These are phyloP conservation scores for Tylopilus intermedius DNA, from an alignment of 768 basidiomycete genomes.

Conservation along the genomic window DNA sequence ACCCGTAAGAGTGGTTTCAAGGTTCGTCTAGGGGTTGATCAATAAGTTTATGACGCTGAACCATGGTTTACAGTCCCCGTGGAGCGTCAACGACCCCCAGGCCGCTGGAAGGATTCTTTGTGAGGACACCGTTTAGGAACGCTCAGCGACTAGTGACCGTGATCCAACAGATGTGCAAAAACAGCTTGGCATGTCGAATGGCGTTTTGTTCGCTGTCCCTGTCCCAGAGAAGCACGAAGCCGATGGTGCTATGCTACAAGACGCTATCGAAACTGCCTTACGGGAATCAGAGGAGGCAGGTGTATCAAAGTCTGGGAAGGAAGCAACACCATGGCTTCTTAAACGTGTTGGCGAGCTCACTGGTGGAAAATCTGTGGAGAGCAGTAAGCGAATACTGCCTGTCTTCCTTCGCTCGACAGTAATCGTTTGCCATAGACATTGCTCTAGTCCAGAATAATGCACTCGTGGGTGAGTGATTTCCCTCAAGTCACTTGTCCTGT, in stretches of 20 bases:
- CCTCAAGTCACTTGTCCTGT: not conserved
- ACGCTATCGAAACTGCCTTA: constrained; percentile 79
- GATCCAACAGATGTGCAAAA: constrained; percentile 54
- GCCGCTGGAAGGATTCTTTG: constrained; percentile 73
- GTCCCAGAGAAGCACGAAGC: constrained; percentile 75
- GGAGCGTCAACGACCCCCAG: constrained; percentile 59
- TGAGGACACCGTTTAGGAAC: constrained; percentile 34
- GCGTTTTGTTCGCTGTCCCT: constrained; percentile 81
- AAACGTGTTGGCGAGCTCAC: constrained; percentile 78
- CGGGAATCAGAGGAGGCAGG: constrained; percentile 78
- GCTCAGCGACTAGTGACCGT: constrained; percentile 1
- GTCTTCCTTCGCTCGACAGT: not conserved
- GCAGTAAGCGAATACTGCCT: constrained; percentile 44
- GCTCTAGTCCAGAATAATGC: constrained; percentile 90
- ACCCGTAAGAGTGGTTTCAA: constrained; percentile 76
- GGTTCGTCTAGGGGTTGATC: constrained; percentile 26
- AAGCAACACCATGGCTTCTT: constrained; percentile 93
- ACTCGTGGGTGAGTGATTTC: constrained; percentile 54
- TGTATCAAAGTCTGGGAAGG: constrained; percentile 75
- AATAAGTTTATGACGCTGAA: not conserved
- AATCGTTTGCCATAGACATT: constrained; percentile 50
- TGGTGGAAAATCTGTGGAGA: constrained; percentile 63
- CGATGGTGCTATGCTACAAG: constrained; percentile 64
- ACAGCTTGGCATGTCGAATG: constrained; percentile 68
- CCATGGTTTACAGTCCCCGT: constrained; percentile 57